Percentiles rank a stretch among this genome's conserved stretches.
Evolutionary conservation across 176 grass and related monocot genomes (phyloP).

Genomic region (Oropetium thomaeum): DNA sequence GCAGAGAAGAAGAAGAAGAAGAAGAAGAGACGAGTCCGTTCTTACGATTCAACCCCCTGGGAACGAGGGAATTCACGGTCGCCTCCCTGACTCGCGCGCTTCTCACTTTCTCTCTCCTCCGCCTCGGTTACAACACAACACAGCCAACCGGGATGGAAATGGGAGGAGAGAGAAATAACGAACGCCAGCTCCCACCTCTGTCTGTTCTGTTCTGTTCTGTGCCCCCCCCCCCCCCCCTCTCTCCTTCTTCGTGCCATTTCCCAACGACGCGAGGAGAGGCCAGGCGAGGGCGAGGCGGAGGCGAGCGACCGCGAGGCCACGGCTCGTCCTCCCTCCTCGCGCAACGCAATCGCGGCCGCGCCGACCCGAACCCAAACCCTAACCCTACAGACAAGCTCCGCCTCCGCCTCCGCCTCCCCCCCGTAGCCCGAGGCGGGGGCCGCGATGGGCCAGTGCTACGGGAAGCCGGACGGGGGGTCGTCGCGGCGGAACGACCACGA

Average conservation of each 20-base stretch:
- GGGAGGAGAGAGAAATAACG: constrained; percentile 43
- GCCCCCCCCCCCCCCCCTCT: background rate
- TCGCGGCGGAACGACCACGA: constrained; percentile 28
- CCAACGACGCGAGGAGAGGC: background rate
- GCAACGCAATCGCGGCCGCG: background rate
- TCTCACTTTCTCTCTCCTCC: constrained; percentile 8
- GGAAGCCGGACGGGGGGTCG: constrained; percentile 48
- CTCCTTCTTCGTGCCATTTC: constrained; percentile 8
- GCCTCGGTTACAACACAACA: background rate
- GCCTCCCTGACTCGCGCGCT: constrained; percentile 19
- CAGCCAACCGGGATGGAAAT: background rate
- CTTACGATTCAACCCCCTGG: background rate
- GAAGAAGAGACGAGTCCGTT: background rate
- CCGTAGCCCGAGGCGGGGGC: background rate
- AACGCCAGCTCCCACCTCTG: constrained; percentile 22
- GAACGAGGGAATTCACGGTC: constrained; percentile 11
- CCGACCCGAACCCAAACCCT: constrained; percentile 42
- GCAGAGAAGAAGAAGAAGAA: background rate
- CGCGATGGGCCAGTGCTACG: constrained; percentile 90
- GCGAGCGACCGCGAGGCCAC: no score
- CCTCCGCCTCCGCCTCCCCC: background rate
- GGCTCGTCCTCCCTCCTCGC: no score
- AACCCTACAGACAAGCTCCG: constrained; percentile 3
- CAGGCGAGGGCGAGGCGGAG: no score
- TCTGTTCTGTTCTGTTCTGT: constrained; percentile 13